phyloP scores from a whole-genome alignment of 208 protist species.

The Porcisia deanei region DNA sequence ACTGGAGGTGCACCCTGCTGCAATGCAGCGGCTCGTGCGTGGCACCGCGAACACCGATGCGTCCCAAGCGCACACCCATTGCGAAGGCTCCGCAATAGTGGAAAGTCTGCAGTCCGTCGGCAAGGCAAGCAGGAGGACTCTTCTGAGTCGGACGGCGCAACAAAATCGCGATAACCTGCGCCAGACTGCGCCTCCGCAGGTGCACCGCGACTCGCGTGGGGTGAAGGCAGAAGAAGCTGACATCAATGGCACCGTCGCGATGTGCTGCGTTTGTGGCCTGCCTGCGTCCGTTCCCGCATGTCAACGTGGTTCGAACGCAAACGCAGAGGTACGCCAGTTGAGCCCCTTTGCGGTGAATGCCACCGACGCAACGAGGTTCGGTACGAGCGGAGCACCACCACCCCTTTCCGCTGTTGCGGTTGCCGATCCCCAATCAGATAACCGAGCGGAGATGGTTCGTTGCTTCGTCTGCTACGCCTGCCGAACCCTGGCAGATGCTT shows the following conservation, averaged over 20 bases:
- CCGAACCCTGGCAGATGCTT: constrained; percentile 14
- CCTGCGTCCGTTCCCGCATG: constrained; percentile 3
- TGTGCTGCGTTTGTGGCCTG: constrained; percentile 36
- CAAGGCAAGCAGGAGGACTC: constrained; percentile 8
- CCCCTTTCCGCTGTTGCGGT: not conserved
- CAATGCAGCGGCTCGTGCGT: constrained; percentile 24
- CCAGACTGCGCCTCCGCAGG: constrained; percentile 1
- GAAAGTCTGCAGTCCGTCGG: not conserved
- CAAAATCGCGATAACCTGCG: constrained; percentile 29
- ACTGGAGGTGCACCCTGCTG: constrained; percentile 33
- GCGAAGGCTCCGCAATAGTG: not conserved
- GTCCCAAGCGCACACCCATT: not conserved
- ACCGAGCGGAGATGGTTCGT: not conserved
- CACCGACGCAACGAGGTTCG: not conserved
- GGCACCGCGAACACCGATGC: not conserved
- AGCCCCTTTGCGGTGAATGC: not conserved
- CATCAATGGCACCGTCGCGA: not conserved
- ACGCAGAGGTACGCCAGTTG: not conserved
- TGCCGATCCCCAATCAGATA: not conserved
- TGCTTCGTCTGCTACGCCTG: constrained; percentile 31
- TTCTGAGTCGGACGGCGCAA: constrained; percentile 31
- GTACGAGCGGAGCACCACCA: not conserved
- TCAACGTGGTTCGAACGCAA: no score
- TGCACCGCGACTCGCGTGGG: not conserved
- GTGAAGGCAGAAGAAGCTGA: not conserved